These are phyloP conservation scores for Strobilomyces confusus DNA, from an alignment of 768 basidiomycete genomes.

Conservation along the genomic window DNA sequence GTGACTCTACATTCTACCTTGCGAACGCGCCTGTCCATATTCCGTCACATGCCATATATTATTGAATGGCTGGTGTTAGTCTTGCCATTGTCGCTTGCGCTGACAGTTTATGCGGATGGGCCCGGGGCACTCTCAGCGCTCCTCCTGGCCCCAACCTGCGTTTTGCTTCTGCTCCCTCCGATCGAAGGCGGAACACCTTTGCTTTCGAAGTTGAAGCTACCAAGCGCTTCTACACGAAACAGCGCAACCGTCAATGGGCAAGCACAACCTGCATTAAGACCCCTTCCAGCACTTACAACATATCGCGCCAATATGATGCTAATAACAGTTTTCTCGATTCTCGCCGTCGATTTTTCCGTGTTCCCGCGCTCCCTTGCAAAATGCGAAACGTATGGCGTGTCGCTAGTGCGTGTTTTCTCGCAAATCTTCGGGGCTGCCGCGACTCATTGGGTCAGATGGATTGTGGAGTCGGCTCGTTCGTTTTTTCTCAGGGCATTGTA, in stretches of 20 bases:
- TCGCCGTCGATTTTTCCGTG: slow-evolving; percentile 93
- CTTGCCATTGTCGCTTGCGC: slow-evolving; percentile 73
- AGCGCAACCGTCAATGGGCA: not conserved
- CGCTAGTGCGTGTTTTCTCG: slow-evolving; percentile 56
- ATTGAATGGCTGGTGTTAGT: slow-evolving; percentile 64
- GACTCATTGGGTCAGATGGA: slow-evolving; percentile 72
- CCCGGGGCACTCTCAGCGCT: slow-evolving; percentile 50
- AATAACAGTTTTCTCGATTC: slow-evolving; percentile 84
- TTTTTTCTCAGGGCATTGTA: slow-evolving; percentile 92
- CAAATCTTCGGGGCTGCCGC: not conserved
- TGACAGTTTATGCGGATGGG: slow-evolving; percentile 68
- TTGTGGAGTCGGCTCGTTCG: slow-evolving; percentile 93
- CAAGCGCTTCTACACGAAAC: not conserved
- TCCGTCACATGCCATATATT: slow-evolving; percentile 35
- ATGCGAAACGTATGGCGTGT: slow-evolving; percentile 92
- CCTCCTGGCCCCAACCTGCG: slow-evolving; percentile 42
- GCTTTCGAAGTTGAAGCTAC: slow-evolving; percentile 39
- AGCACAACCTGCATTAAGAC: slow-evolving; percentile 23
- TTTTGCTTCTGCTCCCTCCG: slow-evolving; percentile 44
- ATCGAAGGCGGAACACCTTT: slow-evolving; percentile 45
- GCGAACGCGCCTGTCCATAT: slow-evolving; percentile 43
- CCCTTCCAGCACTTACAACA: slow-evolving; percentile 73
- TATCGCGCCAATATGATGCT: slow-evolving; percentile 96
- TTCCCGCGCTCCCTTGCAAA: slow-evolving; percentile 89
- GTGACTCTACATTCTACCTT: slow-evolving; percentile 66